A percentile compares a stretch with the other conserved stretches of the same genome.
phyloP scores from a whole-genome alignment of 805 yeast genomes.

The Candida stauntonica region DNA sequence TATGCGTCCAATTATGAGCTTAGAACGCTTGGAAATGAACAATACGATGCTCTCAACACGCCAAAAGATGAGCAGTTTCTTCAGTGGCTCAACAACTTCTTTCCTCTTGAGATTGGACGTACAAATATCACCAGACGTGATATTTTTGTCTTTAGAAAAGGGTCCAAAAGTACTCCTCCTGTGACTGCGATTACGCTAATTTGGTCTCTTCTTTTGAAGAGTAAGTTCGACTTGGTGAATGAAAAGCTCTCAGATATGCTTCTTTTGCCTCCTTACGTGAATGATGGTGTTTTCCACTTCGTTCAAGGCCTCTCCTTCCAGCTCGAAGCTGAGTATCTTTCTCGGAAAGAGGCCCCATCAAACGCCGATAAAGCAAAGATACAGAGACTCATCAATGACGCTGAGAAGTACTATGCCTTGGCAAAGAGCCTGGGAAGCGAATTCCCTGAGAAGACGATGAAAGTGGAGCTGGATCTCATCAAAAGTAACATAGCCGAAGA shows the following conservation, averaged over 20 bases:
- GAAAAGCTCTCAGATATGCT: conserved; percentile 20
- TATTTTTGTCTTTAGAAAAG: conserved; percentile 14
- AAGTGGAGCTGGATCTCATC: conserved; percentile 14
- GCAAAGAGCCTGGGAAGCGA: conserved; percentile 13
- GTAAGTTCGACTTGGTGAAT: conserved; percentile 15
- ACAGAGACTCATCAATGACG: conserved; percentile 12
- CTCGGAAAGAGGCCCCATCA: conserved; percentile 1
- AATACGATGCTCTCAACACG: background rate
- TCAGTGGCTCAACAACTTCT: conserved; percentile 19
- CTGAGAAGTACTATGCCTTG: conserved; percentile 12
- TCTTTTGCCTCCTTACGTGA: conserved; percentile 15
- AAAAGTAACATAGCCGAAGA: conserved; percentile 9
- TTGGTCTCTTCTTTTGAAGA: conserved; percentile 21
- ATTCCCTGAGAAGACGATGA: conserved; percentile 20
- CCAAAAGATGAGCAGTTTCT: conserved; percentile 25
- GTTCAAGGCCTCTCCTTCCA: conserved; percentile 24
- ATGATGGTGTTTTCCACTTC: conserved; percentile 24
- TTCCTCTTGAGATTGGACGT: conserved; percentile 1
- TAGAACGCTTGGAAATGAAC: conserved; percentile 5
- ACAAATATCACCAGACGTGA: background rate
- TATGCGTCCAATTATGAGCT: conserved; percentile 12
- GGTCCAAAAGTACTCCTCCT: conserved; percentile 15
- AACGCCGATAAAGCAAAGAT: conserved; percentile 8
- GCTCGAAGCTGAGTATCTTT: conserved; percentile 16
- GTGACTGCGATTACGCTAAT: conserved; percentile 12